Conservation (phyloP, 2,329 filamentous ascomycete genomes). For the Talaromyces sp. region DNA sequence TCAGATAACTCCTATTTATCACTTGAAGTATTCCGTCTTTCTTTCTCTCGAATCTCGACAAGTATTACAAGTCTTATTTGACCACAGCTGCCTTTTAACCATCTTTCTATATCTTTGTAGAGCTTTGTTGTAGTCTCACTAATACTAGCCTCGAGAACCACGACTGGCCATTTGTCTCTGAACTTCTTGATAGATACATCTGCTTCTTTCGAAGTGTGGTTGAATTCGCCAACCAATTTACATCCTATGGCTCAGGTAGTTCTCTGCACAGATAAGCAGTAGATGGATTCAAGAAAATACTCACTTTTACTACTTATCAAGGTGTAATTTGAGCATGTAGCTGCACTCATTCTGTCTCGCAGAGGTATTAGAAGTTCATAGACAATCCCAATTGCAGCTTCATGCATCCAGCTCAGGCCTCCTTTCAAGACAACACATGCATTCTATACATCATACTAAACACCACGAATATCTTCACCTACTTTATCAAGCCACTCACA, state of each 20-base stretch:
- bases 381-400: neutral
- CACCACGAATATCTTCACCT: neutral
- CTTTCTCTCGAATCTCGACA: neutral
- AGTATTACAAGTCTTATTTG: slow-evolving; percentile 21
- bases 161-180: neutral
- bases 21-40: neutral
- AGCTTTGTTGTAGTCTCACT: neutral
- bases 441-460: neutral
- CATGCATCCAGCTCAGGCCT: neutral
- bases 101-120: neutral
- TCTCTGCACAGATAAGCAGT: neutral
- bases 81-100: neutral
- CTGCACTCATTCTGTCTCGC: neutral
- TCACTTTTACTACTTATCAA: neutral
- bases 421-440: neutral
- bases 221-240: neutral
- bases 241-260: neutral
- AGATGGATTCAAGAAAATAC: slow-evolving; percentile 18
- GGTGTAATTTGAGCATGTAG: neutral
- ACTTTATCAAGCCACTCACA: neutral
- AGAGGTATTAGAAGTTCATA: neutral
- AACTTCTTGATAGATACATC: slow-evolving; percentile 1
- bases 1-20: neutral
- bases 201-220: neutral
- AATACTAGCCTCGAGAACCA: slow-evolving; percentile 4